Evolutionary conservation across 495 filamentous ascomycete genomes (phyloP), one percentile per base, ranked within the genome.

Genomic region (Aspergillus nidulans): DNA sequence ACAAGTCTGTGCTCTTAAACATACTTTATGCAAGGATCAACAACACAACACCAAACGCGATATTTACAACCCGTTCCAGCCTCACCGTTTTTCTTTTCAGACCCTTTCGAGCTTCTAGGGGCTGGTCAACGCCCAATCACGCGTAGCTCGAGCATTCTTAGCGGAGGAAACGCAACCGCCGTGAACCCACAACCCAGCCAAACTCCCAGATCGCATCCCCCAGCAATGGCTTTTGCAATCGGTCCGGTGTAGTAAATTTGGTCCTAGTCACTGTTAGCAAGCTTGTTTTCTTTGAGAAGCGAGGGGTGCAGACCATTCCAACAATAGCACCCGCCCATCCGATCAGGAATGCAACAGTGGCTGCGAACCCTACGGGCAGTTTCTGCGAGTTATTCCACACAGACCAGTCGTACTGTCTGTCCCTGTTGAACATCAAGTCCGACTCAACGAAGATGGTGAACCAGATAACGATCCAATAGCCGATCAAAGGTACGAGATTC

Each of bases 391-490:
- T 52, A 46, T 79, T 71, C 77, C 78, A 81, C 2, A 61, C 59
- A 10, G 72, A 59, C 77, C 78, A 81, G 58, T 79, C 71, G 51
- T 74, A 81, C 2, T 63, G 63, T 26, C 40, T 56, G 6, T 42
- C 34, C 15, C 65, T 60, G 40, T 68, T 67, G 63, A 81, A 78
- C 1, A 78, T 48, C n/a, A 71, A 6, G 18, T 79, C 66, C 49
- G 80, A 70, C 53, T 79, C 70, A 6, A 77, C 43, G 1, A 72
- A 63, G 36, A 80, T 72, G 7, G 69, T 59, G 50, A 78, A 55
- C 66, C 69, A 78, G 23, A 78, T 77, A 34, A 76, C 61, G 8
- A 73, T 61, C 78, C 78, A 81, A 49, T 80, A 81, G 21, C 75
- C 75, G 49, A 81, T 81, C 10, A 81, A 52, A 3, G 74, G 70